These are phyloP conservation scores for Penicillium paneum DNA, from an alignment of 2,329 filamentous ascomycete genomes.

Conservation along the genomic window DNA sequence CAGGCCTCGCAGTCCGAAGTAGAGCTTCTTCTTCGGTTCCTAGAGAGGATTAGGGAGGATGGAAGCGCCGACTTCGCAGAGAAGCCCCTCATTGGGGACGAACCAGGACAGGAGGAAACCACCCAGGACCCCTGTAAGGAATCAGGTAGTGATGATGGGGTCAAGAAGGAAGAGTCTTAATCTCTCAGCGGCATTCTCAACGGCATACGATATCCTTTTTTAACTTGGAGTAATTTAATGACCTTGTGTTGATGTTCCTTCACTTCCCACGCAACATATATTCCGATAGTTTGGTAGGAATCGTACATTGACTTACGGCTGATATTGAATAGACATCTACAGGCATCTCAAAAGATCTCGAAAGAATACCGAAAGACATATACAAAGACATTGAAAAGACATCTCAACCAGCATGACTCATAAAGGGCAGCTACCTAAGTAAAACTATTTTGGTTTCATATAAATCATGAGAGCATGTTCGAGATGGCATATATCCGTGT, in stretches of 20 bases:
- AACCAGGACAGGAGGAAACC: background rate
- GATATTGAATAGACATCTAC: no score
- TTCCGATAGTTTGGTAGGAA: background rate
- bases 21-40: background rate
- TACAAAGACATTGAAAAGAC: background rate
- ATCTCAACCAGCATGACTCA: conserved; percentile 8
- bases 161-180: background rate
- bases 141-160: background rate
- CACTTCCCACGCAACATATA: background rate
- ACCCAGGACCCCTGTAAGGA: background rate
- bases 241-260: background rate
- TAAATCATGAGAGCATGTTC: conserved; percentile 27
- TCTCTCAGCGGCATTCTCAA: background rate
- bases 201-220: no score
- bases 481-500: conserved; percentile 40
- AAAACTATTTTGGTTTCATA: conserved; percentile 16
- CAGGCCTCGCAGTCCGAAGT: background rate
- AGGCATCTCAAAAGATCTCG: no score
- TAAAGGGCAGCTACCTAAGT: conserved; percentile 1
- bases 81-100: background rate
- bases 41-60: background rate
- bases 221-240: background rate
- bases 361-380: no score
- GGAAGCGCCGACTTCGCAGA: background rate
- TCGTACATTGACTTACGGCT: no score